These are phyloP conservation scores for Hevea brasiliensis DNA, from an alignment of 345 rosid species.

Conservation along the genomic window DNA sequence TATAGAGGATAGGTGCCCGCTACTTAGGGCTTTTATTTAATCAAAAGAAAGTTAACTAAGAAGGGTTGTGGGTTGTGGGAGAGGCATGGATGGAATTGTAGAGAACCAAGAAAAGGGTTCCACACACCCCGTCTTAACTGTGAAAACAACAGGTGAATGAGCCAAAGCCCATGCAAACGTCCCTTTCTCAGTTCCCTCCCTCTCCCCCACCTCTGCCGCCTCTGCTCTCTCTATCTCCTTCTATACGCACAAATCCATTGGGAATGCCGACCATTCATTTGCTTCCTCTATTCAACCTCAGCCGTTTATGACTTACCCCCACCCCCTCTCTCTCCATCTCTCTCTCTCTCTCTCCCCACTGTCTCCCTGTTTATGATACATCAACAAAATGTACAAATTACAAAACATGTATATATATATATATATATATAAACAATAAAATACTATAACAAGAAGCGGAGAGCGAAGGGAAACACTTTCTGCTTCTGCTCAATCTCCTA, in stretches of 20 bases:
- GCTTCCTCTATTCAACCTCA: not conserved
- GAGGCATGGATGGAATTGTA: slow-evolving; percentile 44
- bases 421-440: not conserved
- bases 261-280: slow-evolving; percentile 32
- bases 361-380: slow-evolving; percentile 18
- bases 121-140: slow-evolving; percentile 37
- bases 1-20: slow-evolving; percentile 23
- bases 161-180: slow-evolving; percentile 94
- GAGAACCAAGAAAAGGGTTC: slow-evolving; percentile 51
- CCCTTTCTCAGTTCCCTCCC: slow-evolving; percentile 64
- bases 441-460: not conserved
- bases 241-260: slow-evolving; percentile 19
- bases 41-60: not conserved
- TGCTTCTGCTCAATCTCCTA: slow-evolving; percentile 22
- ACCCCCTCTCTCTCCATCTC: too few relatives aligned
- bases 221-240: slow-evolving; percentile 38
- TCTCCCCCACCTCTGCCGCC: slow-evolving; percentile 65
- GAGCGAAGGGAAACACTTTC: slow-evolving; percentile 8
- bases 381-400: slow-evolving; percentile 13
- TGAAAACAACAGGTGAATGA: slow-evolving; percentile 95
- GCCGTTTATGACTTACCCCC: too few relatives aligned
- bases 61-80: not conserved
- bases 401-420: slow-evolving; percentile 4
- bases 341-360: slow-evolving; percentile 13
- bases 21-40: slow-evolving; percentile 26